Percentiles rank a stretch among this genome's conserved stretches.
Evolutionary conservation across 345 rosid genomes (phyloP).

Genomic region (Eutrema japonicum): DNA sequence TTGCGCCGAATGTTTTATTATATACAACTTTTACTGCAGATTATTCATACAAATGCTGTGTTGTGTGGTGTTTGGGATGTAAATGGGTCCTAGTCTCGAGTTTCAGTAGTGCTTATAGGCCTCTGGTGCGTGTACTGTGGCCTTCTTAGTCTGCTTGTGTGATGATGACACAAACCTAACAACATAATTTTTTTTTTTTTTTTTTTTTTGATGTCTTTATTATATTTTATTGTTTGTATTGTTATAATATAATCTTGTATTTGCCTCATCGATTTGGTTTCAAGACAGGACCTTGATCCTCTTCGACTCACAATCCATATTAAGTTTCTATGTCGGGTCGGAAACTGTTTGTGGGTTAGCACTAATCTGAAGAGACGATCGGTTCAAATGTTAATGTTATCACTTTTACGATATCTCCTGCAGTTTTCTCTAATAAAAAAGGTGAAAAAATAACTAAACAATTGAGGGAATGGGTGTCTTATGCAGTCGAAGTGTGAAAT

Average conservation of each 20-base stretch:
- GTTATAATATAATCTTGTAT: constrained; percentile 7
- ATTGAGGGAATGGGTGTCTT: not conserved
- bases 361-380: not conserved
- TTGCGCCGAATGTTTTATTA: constrained; percentile 10
- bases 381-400: not conserved
- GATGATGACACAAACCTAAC: constrained; percentile 35
- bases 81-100: constrained; percentile 28
- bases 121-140: constrained; percentile 35
- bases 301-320: not conserved
- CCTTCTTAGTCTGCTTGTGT: constrained; percentile 25
- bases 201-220: not conserved
- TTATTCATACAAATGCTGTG: constrained; percentile 14
- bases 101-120: constrained; percentile 36
- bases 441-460: not conserved
- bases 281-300: not conserved
- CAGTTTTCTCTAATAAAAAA: not conserved
- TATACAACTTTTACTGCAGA: constrained; percentile 20
- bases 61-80: constrained; percentile 36
- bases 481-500: not conserved
- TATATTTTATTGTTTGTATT: constrained; percentile 15
- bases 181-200: constrained; percentile 3
- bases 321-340: not conserved
- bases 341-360: not conserved
- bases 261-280: not conserved
- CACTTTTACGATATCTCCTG: not conserved